These are phyloP conservation scores for Fraxinus americana DNA, from an alignment of 257 asterid species.

Conservation along the genomic window DNA sequence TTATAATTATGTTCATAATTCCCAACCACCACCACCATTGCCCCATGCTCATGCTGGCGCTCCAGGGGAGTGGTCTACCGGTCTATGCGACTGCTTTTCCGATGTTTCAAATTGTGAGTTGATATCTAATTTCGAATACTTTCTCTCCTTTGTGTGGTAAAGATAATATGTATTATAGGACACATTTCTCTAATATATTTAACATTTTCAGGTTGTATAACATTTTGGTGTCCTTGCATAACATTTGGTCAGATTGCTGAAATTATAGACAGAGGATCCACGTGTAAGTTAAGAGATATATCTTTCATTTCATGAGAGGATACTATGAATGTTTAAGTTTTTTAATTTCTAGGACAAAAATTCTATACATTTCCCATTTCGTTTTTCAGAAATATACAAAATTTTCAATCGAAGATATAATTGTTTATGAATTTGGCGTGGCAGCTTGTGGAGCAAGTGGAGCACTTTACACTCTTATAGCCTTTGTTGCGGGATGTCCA, in stretches of 20 bases:
- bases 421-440: neutral
- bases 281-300: conserved; percentile 34
- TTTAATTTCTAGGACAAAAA: too few relatives aligned
- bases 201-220: conserved; percentile 41
- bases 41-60: neutral
- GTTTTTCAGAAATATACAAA: too few relatives aligned
- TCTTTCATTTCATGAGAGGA: neutral
- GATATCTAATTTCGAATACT: neutral
- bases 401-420: too few relatives aligned
- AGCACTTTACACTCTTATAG: conserved; percentile 30
- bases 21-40: neutral
- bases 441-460: conserved; percentile 48
- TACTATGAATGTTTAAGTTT: too few relatives aligned
- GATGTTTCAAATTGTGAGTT: conserved; percentile 29
- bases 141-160: too few relatives aligned
- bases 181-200: neutral
- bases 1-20: too few relatives aligned
- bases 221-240: conserved; percentile 60
- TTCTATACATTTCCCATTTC: too few relatives aligned
- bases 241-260: conserved; percentile 63
- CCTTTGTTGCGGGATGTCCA: conserved; percentile 19
- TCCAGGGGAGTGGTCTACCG: conserved; percentile 29
- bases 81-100: conserved; percentile 23
- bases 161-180: too few relatives aligned
- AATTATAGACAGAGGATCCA: conserved; percentile 51